These are phyloP conservation scores for Blastobotrys ciferrii DNA, from an alignment of 1,139 yeast genomes.

Conservation along the genomic window DNA sequence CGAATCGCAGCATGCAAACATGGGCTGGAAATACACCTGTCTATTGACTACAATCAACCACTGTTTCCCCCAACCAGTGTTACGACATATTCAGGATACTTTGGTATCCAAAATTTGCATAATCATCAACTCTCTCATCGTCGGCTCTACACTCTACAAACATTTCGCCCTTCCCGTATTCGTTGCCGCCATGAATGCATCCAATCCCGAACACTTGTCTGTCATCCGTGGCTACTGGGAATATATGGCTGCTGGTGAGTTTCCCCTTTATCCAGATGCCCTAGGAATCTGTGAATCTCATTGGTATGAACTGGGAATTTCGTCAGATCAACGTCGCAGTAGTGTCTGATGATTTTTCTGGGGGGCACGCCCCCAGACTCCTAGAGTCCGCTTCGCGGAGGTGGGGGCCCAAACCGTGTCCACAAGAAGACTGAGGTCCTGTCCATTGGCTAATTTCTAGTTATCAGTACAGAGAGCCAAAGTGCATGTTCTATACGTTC, in stretches of 20 bases:
- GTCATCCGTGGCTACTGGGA: constrained; percentile 22
- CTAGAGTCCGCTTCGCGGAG: too few relatives aligned
- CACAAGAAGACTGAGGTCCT: too few relatives aligned
- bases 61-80: background rate
- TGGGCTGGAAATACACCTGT: constrained; percentile 24
- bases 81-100: constrained; percentile 11
- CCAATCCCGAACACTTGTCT: constrained; percentile 16
- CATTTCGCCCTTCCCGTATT: constrained; percentile 24
- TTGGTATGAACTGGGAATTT: background rate
- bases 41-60: constrained; percentile 19
- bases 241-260: constrained; percentile 22
- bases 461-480: too few relatives aligned
- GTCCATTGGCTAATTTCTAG: too few relatives aligned
- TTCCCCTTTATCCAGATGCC: constrained; percentile 26
- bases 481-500: too few relatives aligned
- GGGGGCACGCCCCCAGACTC: too few relatives aligned
- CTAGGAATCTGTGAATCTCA: constrained; percentile 17
- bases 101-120: constrained; percentile 20
- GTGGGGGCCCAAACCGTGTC: too few relatives aligned
- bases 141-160: constrained; percentile 20
- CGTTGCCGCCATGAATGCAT: constrained; percentile 21
- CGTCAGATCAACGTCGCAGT: background rate
- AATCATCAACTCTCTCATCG: constrained; percentile 17
- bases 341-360: background rate
- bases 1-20: background rate